These are phyloP conservation scores for Aphanoascus verrucosus DNA, from an alignment of 2,329 filamentous ascomycete genomes.

Conservation along the genomic window DNA sequence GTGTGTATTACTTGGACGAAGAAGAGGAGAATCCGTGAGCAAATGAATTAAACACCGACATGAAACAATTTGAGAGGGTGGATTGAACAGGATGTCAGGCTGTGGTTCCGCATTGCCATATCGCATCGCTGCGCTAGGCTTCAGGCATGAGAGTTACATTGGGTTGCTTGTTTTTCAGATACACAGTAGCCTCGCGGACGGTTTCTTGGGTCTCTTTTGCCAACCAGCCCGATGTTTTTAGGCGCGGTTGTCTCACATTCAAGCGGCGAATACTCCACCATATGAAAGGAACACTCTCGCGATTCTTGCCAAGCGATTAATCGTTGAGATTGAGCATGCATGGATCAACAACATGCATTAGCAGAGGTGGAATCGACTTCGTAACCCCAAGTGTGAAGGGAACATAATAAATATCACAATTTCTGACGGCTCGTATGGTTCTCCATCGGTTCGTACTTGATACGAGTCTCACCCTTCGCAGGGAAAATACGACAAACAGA, in stretches of 20 bases:
- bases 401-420: neutral
- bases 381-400: neutral
- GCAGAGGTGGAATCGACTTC: neutral
- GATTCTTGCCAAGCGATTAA: no score
- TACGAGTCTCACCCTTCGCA: neutral
- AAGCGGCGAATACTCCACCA: neutral
- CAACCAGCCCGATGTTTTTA: neutral
- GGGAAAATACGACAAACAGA: slow-evolving; percentile 2
- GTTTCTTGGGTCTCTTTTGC: neutral
- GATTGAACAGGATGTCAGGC: no score
- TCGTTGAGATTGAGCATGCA: neutral
- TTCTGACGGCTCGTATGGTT: neutral
- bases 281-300: neutral
- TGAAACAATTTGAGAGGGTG: no score
- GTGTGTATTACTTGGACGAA: neutral
- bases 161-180: no score
- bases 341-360: neutral
- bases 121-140: no score
- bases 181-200: no score
- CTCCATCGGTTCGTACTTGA: neutral
- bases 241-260: neutral
- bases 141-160: no score
- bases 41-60: no score
- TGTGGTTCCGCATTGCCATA: no score
- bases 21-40: neutral